These are phyloP conservation scores for Gnetum montanum DNA, from an alignment of 75 land plant species.

Conservation along the genomic window DNA sequence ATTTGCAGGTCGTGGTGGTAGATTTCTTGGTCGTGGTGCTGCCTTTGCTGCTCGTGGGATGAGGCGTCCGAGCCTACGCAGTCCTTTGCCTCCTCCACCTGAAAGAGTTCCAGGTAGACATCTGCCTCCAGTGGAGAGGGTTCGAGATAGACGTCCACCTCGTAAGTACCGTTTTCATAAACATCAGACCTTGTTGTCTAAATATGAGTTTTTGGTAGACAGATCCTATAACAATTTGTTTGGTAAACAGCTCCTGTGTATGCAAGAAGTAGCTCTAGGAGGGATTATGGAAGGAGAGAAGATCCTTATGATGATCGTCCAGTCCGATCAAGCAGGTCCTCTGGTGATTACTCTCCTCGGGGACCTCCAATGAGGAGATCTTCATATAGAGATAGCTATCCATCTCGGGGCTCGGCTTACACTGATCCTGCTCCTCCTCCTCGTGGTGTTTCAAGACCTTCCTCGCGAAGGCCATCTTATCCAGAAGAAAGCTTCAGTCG, in stretches of 20 bases:
- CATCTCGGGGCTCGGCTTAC: constrained; percentile 25
- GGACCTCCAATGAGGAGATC: constrained; percentile 30
- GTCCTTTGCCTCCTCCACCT: not conserved
- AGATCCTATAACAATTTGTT: not conserved
- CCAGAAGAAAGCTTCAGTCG: constrained; percentile 46
- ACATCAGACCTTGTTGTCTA: not conserved
- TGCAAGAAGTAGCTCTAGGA: constrained; percentile 41
- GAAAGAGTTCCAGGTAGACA: constrained; percentile 11
- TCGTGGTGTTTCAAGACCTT: constrained; percentile 19
- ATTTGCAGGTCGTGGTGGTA: constrained; percentile 11
- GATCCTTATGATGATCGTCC: constrained; percentile 34
- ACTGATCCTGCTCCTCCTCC: constrained; percentile 21
- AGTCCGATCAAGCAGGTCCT: constrained; percentile 19
- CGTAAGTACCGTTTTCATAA: constrained; percentile 10
- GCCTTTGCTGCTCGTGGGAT: constrained; percentile 8
- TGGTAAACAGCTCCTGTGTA: constrained; percentile 33
- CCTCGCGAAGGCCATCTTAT: constrained; percentile 38
- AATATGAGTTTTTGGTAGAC: not conserved
- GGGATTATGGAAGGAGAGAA: constrained; percentile 44
- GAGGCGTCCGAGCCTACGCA: constrained; percentile 8
- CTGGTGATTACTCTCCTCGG: constrained; percentile 41
- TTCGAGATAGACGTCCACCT: constrained; percentile 47
- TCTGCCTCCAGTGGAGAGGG: constrained; percentile 17
- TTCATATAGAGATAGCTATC: constrained; percentile 50
- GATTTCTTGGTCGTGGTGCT: constrained; percentile 11